Conservation (phyloP, 2,329 filamentous ascomycete genomes). For the Podosphaera leucotricha region DNA sequence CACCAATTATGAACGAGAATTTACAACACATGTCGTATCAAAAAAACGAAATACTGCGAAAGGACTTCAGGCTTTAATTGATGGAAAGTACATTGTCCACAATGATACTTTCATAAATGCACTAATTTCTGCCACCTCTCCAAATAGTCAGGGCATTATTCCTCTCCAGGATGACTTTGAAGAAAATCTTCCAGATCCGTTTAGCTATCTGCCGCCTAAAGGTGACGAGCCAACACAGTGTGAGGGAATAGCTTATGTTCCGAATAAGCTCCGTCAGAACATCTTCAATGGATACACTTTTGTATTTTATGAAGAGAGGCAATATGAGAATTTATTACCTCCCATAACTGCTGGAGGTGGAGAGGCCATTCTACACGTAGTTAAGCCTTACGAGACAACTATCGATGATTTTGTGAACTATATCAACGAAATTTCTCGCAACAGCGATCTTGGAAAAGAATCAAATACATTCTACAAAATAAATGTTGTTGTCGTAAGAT, state of each 20-base stretch:
- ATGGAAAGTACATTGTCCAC: conserved; percentile 50
- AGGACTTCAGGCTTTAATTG: conserved; percentile 65
- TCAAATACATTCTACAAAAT: conserved; percentile 38
- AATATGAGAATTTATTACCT: conserved; percentile 52
- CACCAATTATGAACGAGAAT: conserved; percentile 40
- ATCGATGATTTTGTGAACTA: conserved; percentile 57
- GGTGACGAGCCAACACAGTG: conserved; percentile 53
- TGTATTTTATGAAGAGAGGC: conserved; percentile 54
- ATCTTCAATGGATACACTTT: conserved; percentile 79
- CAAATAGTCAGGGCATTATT: conserved; percentile 16
- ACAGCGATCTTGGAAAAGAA: conserved; percentile 44
- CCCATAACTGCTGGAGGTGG: conserved; percentile 60
- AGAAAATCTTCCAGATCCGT: conserved; percentile 50
- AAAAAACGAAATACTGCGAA: conserved; percentile 79
- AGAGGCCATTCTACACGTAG: conserved; percentile 48
- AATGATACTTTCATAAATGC: conserved; percentile 48
- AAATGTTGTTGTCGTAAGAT: conserved; percentile 60
- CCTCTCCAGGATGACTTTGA: conserved; percentile 62
- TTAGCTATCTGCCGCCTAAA: conserved; percentile 45
- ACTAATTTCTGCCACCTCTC: conserved; percentile 30
- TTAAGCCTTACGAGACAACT: conserved; percentile 37
- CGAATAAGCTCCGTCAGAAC: conserved; percentile 37
- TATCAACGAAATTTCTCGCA: conserved; percentile 49
- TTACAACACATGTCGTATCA: conserved; percentile 72
- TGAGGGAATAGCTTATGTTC: conserved; percentile 40